Base-by-base conservation (phyloP, 2,329 filamentous ascomycete genomes). In the Aspergillus sp. region DNA sequence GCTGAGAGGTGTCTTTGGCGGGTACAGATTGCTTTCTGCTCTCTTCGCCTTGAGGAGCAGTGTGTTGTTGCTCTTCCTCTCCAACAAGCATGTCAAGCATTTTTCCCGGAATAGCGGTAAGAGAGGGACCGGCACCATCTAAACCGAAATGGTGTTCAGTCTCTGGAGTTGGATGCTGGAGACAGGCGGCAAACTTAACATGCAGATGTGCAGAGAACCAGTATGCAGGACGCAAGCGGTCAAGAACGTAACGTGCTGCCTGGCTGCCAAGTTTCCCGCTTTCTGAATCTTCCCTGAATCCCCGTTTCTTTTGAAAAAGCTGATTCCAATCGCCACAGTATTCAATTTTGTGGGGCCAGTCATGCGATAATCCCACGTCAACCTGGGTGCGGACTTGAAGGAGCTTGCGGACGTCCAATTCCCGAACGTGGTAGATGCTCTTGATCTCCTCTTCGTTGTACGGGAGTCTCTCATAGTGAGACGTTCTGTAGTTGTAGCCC, bases 141-240 rank as follows among this genome's bases (percentile, higher is more conserved):
- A 70, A 43, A 7, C 68, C 69, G 56, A 69, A 70, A 1, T 50
- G 25, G 38, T 63, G 53, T 15, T 61, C 38, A 11, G 54, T 28
- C 23, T 34, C 23, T 60, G 70, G 15, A 80, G 70, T 17, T 76
- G 74, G 64, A 41, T 88, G 81, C 6, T 83, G 71, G 52, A 88
- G 76, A 1, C 82, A 64, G 0, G 93, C 95, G 0, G 89, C 78
- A 74, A 90, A 98, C 73, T 94, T 96, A 80, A 91, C 89, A 77
- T 99, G 95, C 79, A 98, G 78, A 77, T 99, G 95, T 3, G 93
- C 95, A 43, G 91, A 90, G 74, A 98, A 97, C 95, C 95, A 99
- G 74, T 92, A 90, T 0, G 85, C 84, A 9, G 95, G 95, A 56
- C 92, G 84, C 56, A 99, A 77, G 31, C 91, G 85, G 72, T 97